Conservation (phyloP, 208 protist genomes). For the Leishmania lainsoni region DNA sequence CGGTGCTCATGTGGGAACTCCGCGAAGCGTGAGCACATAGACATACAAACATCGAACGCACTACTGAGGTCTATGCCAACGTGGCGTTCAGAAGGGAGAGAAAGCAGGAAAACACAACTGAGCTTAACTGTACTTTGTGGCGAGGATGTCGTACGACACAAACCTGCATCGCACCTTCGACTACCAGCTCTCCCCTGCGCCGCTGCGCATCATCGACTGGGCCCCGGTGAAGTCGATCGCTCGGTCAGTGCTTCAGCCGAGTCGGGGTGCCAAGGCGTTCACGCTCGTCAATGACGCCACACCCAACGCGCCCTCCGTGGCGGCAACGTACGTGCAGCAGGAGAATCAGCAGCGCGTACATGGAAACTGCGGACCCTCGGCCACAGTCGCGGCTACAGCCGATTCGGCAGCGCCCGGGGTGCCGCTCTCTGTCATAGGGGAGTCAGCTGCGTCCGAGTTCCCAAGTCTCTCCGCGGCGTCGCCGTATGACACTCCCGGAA, state of each 20-base stretch:
- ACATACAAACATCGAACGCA: background rate
- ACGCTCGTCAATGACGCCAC: slow-evolving; percentile 18
- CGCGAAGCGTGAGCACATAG: background rate
- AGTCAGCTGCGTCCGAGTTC: background rate
- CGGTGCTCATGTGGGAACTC: background rate
- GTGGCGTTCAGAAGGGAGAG: background rate
- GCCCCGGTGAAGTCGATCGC: slow-evolving; percentile 32
- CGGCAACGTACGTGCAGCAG: slow-evolving; percentile 16
- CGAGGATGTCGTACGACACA: slow-evolving; percentile 50
- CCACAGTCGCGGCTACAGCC: background rate
- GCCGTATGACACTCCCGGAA: slow-evolving; percentile 13
- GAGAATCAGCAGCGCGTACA: slow-evolving; percentile 8
- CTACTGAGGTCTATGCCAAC: background rate
- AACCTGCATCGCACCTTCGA: slow-evolving; percentile 80
- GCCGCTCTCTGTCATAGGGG: slow-evolving; percentile 1
- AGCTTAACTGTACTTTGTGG: background rate
- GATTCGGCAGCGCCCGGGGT: background rate
- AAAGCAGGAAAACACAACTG: background rate
- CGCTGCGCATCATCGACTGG: slow-evolving; percentile 73
- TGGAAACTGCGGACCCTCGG: background rate
- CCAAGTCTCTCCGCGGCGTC: slow-evolving; percentile 1
- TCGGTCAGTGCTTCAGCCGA: slow-evolving; percentile 25
- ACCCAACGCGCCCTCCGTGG: slow-evolving; percentile 5
- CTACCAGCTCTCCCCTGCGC: slow-evolving; percentile 64
- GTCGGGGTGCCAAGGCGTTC: slow-evolving; percentile 4